Evolutionary conservation across 176 grass and related monocot species (phyloP), one percentile per base, ranked within the genome.

Genomic region (Coix lacrymajobi): DNA sequence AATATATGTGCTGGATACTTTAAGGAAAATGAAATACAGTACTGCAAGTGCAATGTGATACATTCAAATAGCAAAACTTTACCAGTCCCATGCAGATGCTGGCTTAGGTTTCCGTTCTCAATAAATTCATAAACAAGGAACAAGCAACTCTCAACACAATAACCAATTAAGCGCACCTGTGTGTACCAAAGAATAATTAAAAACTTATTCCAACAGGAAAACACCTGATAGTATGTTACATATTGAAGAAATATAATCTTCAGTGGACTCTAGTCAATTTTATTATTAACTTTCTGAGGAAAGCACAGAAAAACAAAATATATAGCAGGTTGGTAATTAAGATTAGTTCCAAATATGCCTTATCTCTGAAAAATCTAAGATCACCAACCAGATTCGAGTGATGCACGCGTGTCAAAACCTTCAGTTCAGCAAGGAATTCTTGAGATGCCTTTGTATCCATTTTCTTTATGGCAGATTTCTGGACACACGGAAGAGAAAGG

Each of bases 381-480:
- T 77, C 76, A 80, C 69, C 80, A 66, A 94, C 92, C 86, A 94
- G 77, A 91, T 91, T 94, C 38, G 89, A 85, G 80, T 94, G 92
- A 88, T 94, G 92, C 67, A 91, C 92, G 45, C 87, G 84, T 16
- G 92, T 89, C 81, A 94, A 89, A 74, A 94, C 86, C 85, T 89
- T 91, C 24, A 94, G 40, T 87, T 94, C 92, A 89, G 89, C 83
- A 62, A 94, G 89, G 83, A 94, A 94, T 82, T 91, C 92, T 84
- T 87, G 75, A 91, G 86, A 57, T 51, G 92, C 86, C 33, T 89
- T 66, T 83, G 85, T 82, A 71, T 94, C 89, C 92, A 94, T 94
- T 91, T 91, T 94, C 80, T 94, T 94, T 51, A 94, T 87, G 46
- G 92, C 92, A 78, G 76, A 76, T 84, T 91, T 94, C 89, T 94